Base-by-base conservation (phyloP, 768 basidiomycete species). In the Suillus hirtellus region DNA sequence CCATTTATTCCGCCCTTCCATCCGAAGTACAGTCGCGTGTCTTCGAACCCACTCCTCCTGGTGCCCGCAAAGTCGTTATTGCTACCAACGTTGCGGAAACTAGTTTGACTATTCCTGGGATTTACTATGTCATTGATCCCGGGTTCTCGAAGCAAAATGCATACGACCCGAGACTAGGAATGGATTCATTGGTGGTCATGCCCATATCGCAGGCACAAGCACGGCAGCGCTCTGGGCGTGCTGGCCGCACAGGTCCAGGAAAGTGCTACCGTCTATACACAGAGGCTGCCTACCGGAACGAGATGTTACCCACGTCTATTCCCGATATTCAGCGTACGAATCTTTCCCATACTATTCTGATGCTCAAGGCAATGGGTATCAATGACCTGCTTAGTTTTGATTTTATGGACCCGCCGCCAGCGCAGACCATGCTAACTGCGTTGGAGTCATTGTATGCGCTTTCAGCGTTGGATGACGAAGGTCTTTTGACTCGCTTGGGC, bases 31-130 rank as follows among this genome's bases (percentile, higher is more conserved):
- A 99, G 76, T 98, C 95, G 8, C 85, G 93, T 37, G 96, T 99
- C 46, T 99, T 99, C 77, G 97, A 99, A 64, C 95, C 96, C 6
- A 94, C 97, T 0, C 97, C 97, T 7, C 95, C 95, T 19, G 97
- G 97, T 55, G 89, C 96, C n/a, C 92, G 97, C 64, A 99, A 99
- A 80, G 95, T 96, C 65, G 95, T 99, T 71, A 93, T 99, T 68
- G 96, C 97, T n/a, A 99, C 97, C 31, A 99, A 99, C 76, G 96
- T 98, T 61, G 97, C 97, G 2, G 97, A 99, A 81, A 99, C 97
- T 12, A 95, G 93, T 78, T 82, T 99, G 73, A 99, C 97, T 9
- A 99, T 99, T 70, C 95, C 95, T 40, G 97, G 96, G 37, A 97
- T 99, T 73, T 99, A 98, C 81, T 99, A 99, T 69, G 96, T 99